A percentile compares a stretch with the other conserved stretches of the same genome.
phyloP scores from a whole-genome alignment of 2,329 filamentous ascomycete species.

The Sporothrix pseudoabietina region DNA sequence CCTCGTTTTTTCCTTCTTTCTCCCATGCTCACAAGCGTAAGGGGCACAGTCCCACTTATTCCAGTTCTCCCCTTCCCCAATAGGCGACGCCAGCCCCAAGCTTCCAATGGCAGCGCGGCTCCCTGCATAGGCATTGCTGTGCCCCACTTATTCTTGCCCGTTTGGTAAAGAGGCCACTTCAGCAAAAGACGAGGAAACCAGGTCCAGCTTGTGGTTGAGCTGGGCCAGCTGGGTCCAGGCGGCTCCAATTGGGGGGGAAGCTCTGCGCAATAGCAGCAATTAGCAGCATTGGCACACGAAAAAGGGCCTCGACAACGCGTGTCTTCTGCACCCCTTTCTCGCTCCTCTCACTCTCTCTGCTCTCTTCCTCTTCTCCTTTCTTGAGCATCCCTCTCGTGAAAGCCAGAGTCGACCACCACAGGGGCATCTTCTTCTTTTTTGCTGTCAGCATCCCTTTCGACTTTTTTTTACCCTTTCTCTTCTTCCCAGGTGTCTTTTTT shows the following conservation, averaged over 20 bases:
- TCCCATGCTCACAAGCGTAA: conserved; percentile 13
- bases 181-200: conserved; percentile 22
- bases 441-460: conserved; percentile 13
- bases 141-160: conserved; percentile 11
- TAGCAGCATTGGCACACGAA: neutral
- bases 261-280: neutral
- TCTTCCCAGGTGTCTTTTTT: conserved; percentile 10
- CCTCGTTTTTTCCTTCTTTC: neutral
- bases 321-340: neutral
- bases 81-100: neutral
- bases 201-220: neutral
- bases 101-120: conserved; percentile 27
- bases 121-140: conserved; percentile 15
- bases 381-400: conserved; percentile 23
- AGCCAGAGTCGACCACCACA: conserved; percentile 11
- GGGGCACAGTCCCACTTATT: conserved; percentile 4
- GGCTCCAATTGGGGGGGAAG: neutral
- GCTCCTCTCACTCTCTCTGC: neutral
- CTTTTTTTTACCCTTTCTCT: conserved; percentile 6
- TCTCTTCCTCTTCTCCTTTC: conserved; percentile 7
- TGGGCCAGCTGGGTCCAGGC: conserved; percentile 8
- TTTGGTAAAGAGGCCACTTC: conserved; percentile 30
- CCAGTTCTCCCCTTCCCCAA: neutral
- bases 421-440: conserved; percentile 5
- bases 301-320: conserved; percentile 24